A percentile compares a stretch with the other conserved stretches of the same genome.
These are phyloP conservation scores for Acanthamoeba lugdunensis DNA, from an alignment of 208 protist species.

Conservation along the genomic window DNA sequence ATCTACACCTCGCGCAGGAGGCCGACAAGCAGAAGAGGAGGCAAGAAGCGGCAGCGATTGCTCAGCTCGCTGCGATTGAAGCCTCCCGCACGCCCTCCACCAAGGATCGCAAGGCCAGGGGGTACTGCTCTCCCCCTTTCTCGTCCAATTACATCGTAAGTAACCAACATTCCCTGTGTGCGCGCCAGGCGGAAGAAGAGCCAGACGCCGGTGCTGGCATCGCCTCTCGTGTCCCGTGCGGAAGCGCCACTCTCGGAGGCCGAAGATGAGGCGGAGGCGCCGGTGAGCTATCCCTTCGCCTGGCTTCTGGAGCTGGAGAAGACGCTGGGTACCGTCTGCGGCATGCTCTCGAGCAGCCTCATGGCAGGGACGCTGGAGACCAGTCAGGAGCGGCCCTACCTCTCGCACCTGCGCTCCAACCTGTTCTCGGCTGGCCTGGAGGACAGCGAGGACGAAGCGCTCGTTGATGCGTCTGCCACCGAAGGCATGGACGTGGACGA, in stretches of 20 bases:
- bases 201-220: background rate
- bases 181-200: background rate
- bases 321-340: constrained; percentile 22
- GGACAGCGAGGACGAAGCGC: background rate
- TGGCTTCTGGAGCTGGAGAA: constrained; percentile 53
- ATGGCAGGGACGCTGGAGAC: background rate
- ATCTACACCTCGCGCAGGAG: background rate
- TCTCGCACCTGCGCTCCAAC: background rate
- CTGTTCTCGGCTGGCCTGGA: constrained; percentile 24
- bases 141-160: background rate
- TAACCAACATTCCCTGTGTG: background rate
- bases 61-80: background rate
- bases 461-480: background rate
- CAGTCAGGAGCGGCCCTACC: background rate
- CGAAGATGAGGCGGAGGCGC: background rate
- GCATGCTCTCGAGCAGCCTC: background rate
- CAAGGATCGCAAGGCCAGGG: background rate
- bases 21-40: background rate
- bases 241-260: background rate
- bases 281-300: constrained; percentile 13
- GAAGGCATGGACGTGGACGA: constrained; percentile 1
- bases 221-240: background rate
- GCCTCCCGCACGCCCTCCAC: background rate
- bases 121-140: too few relatives aligned
- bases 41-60: background rate